Evolutionary conservation across 495 filamentous ascomycete genomes (phyloP), one percentile per base, ranked within the genome.

Genomic region (Aspergillus nanangensis): DNA sequence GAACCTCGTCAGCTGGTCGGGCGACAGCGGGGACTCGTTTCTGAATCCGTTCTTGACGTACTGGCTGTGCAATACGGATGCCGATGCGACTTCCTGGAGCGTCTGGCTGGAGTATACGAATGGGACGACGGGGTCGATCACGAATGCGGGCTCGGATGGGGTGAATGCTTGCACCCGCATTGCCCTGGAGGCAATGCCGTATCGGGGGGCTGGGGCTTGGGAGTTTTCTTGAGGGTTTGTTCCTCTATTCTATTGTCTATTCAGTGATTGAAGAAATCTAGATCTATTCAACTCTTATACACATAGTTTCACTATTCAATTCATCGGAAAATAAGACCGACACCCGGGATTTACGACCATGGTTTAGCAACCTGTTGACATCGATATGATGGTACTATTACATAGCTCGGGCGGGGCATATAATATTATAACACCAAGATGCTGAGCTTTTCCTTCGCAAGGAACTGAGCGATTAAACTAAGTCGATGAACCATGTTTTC

Each of bases 11-110:
- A 29, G 14, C 24, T 42, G 22, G 40, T 15, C 24, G 7, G 15
- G 27, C 25, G 8, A 15, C 25, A 29, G 25, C 11, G 25, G 25
- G 7, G 25, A 29, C 7, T 29, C 25, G 3, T 43, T 43, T 17
- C 23, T 34, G 23, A 44, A 34, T 18, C 41, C 41, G 3, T 44
- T 44, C 27, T 22, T 44, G 25, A 44, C 41, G 21, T 44, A 17
- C 8, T 33, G 25, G 24, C 15, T 34, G 3, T 44, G 25, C 41
- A 22, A 21, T 20, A 15, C 5, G 2, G 22, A 42, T 17, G 13
- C 20, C 5, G 23, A 33, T 7, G 4, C 25, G 14, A 44, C 2
- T 24, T n/a, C 25, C 3, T 44, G 41, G 41, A 8, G 9, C 15
- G 19, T 44, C n/a, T 19, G 23, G 23, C 25, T 44, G 15, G 41